Base-by-base conservation (phyloP, 345 rosid genomes). In the Corchorus olitorius region DNA sequence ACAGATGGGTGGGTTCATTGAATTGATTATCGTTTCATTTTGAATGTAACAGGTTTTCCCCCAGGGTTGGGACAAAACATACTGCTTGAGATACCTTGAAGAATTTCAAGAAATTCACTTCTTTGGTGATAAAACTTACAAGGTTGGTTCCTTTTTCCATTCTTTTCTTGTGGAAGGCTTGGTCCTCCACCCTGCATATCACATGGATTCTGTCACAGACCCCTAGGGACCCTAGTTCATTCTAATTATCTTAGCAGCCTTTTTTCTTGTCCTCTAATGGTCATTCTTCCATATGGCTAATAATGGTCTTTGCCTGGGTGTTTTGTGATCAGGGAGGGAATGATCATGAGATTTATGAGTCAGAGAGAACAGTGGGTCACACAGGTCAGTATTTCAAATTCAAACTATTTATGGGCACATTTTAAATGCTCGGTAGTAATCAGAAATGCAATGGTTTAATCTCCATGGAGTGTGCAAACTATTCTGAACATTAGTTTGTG, bases 51-150 rank as follows among this genome's bases (percentile, higher is more conserved):
- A 96, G 99, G 97, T 90, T 76, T 96, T 96, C 79, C 99, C 99
- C 64, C 87, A 79, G 76, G 98, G 99, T 72, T 96, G 99, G 99
- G 99, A 96, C 83, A 96, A 96, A 88, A 96, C 99, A 63, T 96
- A 93, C 81, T 93, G 99, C 87, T 83, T 96, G 90, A 90, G 84
- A 68, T 96, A 87, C 84, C 97, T 96, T 33, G 84, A 88, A 19
- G 95, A 88, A 15, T 96, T 91, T 73, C 78, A 70, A 20, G 97
- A 93, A 82, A 92, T 96, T 73, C 99, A 96, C 87, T 96, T 96
- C 86, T 96, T 96, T 73, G 99, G 99, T 54, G 99, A 96, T 91
- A 96, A 93, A 86, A 96, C 99, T 62, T 93, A 92, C 88, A 87
- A 93, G 96, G 99, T 95, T 61, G 35, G 77, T 22, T 3, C 66